Base-by-base conservation (phyloP, 148 eudicot genomes). In the Drosera capensis region DNA sequence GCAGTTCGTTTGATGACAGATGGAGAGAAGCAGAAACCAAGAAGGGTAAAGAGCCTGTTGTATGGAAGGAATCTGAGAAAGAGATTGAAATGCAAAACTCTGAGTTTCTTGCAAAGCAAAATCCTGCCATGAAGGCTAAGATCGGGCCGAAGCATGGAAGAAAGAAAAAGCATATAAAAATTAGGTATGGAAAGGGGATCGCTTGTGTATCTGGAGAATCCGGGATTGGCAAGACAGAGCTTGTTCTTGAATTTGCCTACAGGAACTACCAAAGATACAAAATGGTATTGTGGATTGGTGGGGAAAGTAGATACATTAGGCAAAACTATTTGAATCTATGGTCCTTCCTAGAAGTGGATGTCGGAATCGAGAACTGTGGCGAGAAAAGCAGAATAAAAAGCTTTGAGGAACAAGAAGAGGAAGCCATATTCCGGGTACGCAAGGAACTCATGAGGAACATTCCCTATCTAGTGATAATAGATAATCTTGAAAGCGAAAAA, bases 221-320 rank as follows among this genome's bases (percentile, higher is more conserved):
- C 0, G 99, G 99, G 14, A 81, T 90, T 29, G 99, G 99, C 46
- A 90, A 90, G 62, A 90, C 99, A 3, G 95, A 90, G 59, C 72
- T 90, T 15, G 85, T 90, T 59, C 78, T 90, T 24, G 99, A 90
- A 51, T 90, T 78, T 67, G 99, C 95, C 2, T 76, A 90, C 50
- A 62, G 79, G 53, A 68, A 71, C 46, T 94, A 85, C 55, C 99
- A 90, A 62, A 73, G 85, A 52, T 90, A 90, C 51, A 85, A 81
- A 56, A 80, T 85, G 95, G 82, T 90, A 20, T 60, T 90, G 43
- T 90, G 99, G 99, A 68, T 90, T 19, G 94, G 99, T 30, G 99
- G 99, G 19, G 86, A 85, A 66, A 81, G 93, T 66, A 69, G 95
- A 65, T 90, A 85, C 55, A 78, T 90, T 39, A 76, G 95, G 52